Conservation (phyloP, 169 alveolate genomes). For the Miamiensis avidus region DNA sequence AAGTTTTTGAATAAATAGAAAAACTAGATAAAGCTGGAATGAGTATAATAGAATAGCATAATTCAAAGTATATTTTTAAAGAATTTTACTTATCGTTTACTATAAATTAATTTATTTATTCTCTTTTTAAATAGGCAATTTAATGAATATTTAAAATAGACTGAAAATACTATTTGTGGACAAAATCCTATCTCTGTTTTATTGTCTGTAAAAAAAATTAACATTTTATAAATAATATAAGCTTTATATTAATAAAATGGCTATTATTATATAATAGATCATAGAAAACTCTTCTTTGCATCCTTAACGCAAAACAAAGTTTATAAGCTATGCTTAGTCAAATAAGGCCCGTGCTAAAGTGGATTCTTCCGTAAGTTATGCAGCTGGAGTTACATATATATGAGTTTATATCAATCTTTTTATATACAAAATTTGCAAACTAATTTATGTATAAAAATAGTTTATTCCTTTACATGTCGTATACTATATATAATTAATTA, state of each 20-base stretch:
- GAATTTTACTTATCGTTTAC: too few species aligned
- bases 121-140: conserved; percentile 53
- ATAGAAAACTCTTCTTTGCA: conserved; percentile 8
- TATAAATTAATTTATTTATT: too few species aligned
- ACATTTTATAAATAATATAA: too few species aligned
- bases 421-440: too few species aligned
- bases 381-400: conserved; percentile 64
- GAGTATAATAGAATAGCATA: conserved; percentile 69
- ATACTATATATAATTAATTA: too few species aligned
- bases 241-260: background rate
- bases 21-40: conserved; percentile 85
- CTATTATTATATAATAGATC: conserved; percentile 8
- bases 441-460: too few species aligned
- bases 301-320: conserved; percentile 49
- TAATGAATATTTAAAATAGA: conserved; percentile 79
- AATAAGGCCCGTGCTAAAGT: conserved; percentile 58
- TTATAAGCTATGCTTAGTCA: conserved; percentile 83
- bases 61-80: conserved; percentile 18
- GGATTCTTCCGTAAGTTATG: conserved; percentile 92
- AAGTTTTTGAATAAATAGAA: conserved; percentile 71
- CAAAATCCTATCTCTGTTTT: conserved; percentile 93
- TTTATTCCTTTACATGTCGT: too few species aligned
- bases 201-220: too few species aligned
- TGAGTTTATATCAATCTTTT: too few species aligned
- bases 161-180: conserved; percentile 96